Conservation (phyloP, 202 grass and related monocot species). For the Elaeis oleifera region DNA sequence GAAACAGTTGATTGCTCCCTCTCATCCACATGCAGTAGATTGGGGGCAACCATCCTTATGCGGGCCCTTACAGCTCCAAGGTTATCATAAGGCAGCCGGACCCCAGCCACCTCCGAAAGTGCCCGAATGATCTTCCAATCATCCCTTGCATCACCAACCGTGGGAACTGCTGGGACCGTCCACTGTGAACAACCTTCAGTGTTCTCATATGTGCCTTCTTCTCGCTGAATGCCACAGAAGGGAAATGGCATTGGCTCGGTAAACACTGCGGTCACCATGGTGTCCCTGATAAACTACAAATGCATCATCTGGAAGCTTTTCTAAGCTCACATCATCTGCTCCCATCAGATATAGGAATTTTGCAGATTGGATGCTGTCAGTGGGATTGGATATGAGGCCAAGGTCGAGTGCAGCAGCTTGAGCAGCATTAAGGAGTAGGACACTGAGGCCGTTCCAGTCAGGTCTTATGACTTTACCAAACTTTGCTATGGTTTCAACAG, state of each 20-base stretch:
- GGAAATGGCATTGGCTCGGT: conserved; percentile 83
- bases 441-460: conserved; percentile 87
- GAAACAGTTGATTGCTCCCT: conserved; percentile 58
- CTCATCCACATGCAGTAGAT: conserved; percentile 73
- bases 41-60: conserved; percentile 66
- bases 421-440: conserved; percentile 80
- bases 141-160: conserved; percentile 90
- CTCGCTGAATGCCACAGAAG: conserved; percentile 91
- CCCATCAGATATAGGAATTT: conserved; percentile 98
- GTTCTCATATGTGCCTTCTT: conserved; percentile 96
- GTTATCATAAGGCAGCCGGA: conserved; percentile 55
- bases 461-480: conserved; percentile 60
- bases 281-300: conserved; percentile 98
- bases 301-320: conserved; percentile 79
- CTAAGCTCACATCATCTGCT: conserved; percentile 75
- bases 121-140: conserved; percentile 99
- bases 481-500: conserved; percentile 63
- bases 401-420: conserved; percentile 94
- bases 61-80: conserved; percentile 42
- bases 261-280: conserved; percentile 84
- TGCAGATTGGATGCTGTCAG: conserved; percentile 49
- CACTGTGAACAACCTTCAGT: conserved; percentile 88
- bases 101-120: conserved; percentile 70
- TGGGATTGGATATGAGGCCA: conserved; percentile 64
- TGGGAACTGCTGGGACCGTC: conserved; percentile 90